phyloP scores from a whole-genome alignment of 2,329 filamentous ascomycete species.

The Cordyceps cateniannulata region DNA sequence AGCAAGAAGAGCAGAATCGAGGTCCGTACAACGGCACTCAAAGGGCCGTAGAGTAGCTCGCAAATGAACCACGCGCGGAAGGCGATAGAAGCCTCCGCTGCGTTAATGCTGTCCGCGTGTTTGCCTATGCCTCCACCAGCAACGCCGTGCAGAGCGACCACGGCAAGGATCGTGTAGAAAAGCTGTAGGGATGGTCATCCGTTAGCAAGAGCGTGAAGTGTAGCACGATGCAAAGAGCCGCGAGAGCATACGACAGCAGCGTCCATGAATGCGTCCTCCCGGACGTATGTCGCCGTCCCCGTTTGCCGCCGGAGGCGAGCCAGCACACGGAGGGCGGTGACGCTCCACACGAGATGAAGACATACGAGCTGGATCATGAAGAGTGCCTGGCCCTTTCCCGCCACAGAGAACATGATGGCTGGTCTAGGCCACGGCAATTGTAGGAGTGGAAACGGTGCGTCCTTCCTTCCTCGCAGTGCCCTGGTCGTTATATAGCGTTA shows the following conservation, averaged over 20 bases:
- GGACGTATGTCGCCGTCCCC: not conserved
- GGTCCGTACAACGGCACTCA: too few species aligned
- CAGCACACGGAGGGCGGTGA: not conserved
- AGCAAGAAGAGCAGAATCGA: too few species aligned
- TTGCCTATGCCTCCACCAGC: too few species aligned
- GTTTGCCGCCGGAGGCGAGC: not conserved
- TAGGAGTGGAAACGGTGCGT: not conserved
- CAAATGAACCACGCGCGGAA: too few species aligned
- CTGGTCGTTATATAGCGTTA: not conserved
- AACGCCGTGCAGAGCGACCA: not conserved
- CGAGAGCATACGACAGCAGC: not conserved
- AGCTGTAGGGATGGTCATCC: not conserved
- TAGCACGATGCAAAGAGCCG: not conserved
- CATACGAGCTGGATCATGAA: not conserved
- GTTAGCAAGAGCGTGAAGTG: not conserved
- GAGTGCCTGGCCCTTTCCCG: not conserved
- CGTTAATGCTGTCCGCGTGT: too few species aligned
- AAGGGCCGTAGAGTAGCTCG: too few species aligned
- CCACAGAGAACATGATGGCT: not conserved
- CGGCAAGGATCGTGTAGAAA: not conserved
- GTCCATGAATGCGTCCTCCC: not conserved
- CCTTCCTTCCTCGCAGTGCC: not conserved
- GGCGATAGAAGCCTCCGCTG: too few species aligned
- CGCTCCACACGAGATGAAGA: not conserved
- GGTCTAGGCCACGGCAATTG: not conserved